These are phyloP conservation scores for Amanita molliuscula DNA, from an alignment of 768 basidiomycete species.

Conservation along the genomic window DNA sequence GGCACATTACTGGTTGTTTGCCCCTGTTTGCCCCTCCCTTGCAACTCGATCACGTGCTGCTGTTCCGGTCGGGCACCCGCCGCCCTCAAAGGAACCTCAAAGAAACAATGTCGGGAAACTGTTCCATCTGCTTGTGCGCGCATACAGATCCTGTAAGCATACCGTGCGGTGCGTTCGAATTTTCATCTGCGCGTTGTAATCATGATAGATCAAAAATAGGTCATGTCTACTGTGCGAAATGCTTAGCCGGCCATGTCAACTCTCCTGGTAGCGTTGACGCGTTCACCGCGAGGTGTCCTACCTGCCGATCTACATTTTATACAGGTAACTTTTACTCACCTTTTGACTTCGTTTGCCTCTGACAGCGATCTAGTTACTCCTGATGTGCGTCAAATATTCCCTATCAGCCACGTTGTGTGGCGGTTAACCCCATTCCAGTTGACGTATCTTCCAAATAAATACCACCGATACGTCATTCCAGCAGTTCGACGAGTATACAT, in stretches of 20 bases:
- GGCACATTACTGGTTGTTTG: slow-evolving; percentile 4
- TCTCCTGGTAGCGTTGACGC: slow-evolving; percentile 17
- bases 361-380: slow-evolving; percentile 15
- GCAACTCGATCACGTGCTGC: not conserved
- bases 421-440: slow-evolving; percentile 18
- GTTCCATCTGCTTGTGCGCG: slow-evolving; percentile 46
- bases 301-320: slow-evolving; percentile 45
- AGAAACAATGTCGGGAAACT: slow-evolving; percentile 15
- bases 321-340: slow-evolving; percentile 27
- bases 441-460: slow-evolving; percentile 36
- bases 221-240: slow-evolving; percentile 52
- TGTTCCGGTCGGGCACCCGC: not conserved
- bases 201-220: slow-evolving; percentile 24
- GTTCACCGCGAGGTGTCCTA: slow-evolving; percentile 41
- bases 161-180: slow-evolving; percentile 44
- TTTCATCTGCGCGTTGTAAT: not conserved
- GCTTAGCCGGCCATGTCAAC: slow-evolving; percentile 36
- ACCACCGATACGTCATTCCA: slow-evolving; percentile 35
- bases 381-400: slow-evolving; percentile 13
- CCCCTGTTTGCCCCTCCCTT: not conserved
- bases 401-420: not conserved
- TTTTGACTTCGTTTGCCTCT: slow-evolving; percentile 16
- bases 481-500: slow-evolving; percentile 41
- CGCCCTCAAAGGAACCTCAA: not conserved
- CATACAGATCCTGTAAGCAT: slow-evolving; percentile 46